Evolutionary conservation across 129 eudicot species (phyloP).

Genomic region (Lactuca sativa): DNA sequence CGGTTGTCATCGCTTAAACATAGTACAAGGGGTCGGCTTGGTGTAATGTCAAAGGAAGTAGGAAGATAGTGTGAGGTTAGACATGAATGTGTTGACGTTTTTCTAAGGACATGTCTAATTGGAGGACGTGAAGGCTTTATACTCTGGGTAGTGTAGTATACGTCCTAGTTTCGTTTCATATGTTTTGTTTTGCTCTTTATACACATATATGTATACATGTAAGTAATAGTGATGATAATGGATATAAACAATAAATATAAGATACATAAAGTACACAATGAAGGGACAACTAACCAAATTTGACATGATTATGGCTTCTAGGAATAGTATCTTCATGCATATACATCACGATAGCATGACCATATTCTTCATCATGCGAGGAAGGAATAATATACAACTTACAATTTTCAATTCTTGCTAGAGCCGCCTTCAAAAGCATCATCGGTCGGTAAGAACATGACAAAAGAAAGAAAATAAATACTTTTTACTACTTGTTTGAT

Average conservation of each 20-base stretch:
- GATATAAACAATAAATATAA: neutral
- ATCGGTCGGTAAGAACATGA: neutral
- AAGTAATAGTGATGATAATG: neutral
- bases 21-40: neutral
- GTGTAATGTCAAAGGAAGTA: too few species aligned
- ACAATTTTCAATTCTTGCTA: slow-evolving; percentile 28
- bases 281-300: slow-evolving; percentile 5
- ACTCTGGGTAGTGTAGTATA: neutral
- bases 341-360: slow-evolving; percentile 41
- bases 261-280: neutral
- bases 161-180: neutral
- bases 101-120: too few species aligned
- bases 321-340: neutral
- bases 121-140: too few species aligned
- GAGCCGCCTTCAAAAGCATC: slow-evolving; percentile 53
- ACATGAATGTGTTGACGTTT: too few species aligned
- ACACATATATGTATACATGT: neutral
- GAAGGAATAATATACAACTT: slow-evolving; percentile 53
- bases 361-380: slow-evolving; percentile 3
- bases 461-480: neutral
- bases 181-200: neutral
- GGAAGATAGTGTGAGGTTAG: too few species aligned
- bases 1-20: neutral
- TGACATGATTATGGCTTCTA: slow-evolving; percentile 11
- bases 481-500: neutral